Evolutionary conservation across 139 green algal species (phyloP).

Genomic region (Chlorella vulgaris): DNA sequence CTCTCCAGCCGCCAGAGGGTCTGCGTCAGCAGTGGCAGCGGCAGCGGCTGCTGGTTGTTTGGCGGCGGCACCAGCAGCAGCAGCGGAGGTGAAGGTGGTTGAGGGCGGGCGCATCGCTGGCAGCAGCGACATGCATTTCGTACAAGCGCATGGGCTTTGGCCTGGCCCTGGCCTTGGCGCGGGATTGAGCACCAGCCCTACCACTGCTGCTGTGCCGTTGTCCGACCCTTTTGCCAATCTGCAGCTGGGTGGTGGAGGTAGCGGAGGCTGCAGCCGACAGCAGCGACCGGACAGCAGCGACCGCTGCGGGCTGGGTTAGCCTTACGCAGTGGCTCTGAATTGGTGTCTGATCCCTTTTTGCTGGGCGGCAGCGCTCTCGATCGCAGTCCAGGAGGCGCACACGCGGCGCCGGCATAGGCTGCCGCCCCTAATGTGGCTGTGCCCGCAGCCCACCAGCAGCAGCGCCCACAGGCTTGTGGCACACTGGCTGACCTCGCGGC

Average conservation of each 20-base stretch:
- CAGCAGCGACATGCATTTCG: not conserved
- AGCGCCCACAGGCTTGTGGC: not conserved
- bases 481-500: not conserved
- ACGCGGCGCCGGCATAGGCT: too few species aligned
- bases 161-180: not conserved
- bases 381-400: too few species aligned
- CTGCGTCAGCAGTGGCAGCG: not conserved
- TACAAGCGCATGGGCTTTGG: too few species aligned
- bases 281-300: not conserved
- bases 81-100: not conserved
- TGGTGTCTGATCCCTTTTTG: conserved; percentile 2
- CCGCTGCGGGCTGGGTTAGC: not conserved
- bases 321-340: not conserved
- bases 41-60: not conserved
- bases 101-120: not conserved
- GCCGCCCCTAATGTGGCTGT: too few species aligned
- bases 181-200: not conserved
- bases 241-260: not conserved
- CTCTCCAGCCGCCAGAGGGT: not conserved
- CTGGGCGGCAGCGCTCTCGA: not conserved
- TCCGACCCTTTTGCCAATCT: conserved; percentile 25
- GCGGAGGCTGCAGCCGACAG: not conserved
- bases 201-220: not conserved
- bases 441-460: too few species aligned
- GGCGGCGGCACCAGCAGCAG: not conserved